Conservation (phyloP, 768 basidiomycete species). For the Scleroderma bovista region DNA sequence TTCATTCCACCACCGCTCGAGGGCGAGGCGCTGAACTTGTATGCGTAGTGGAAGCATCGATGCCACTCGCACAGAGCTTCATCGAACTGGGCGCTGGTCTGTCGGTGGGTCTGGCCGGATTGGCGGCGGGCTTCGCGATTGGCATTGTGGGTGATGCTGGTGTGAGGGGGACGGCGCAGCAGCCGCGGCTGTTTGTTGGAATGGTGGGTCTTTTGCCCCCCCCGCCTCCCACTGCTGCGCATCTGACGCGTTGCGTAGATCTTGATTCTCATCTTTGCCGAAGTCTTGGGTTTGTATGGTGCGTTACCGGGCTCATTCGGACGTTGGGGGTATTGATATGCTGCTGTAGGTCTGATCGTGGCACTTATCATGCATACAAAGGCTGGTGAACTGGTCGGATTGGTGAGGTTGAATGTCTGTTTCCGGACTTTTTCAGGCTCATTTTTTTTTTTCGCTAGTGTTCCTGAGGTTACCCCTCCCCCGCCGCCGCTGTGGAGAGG, state of each 20-base stretch:
- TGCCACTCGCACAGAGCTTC: slow-evolving; percentile 93
- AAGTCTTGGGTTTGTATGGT: slow-evolving; percentile 92
- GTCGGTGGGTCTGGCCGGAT: slow-evolving; percentile 87
- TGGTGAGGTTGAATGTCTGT: slow-evolving; percentile 8
- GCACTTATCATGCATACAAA: slow-evolving; percentile 94
- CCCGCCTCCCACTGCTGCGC: too few species aligned
- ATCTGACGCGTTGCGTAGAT: slow-evolving; percentile 46
- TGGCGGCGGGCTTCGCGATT: slow-evolving; percentile 95
- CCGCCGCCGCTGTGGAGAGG: too few species aligned
- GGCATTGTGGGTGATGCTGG: slow-evolving; percentile 99
- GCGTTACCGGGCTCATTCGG: slow-evolving; percentile 8
- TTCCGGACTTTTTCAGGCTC: neutral
- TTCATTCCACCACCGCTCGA: neutral
- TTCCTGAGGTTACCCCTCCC: slow-evolving; percentile 14
- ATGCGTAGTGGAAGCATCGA: slow-evolving; percentile 60
- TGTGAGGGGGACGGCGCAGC: slow-evolving; percentile 96
- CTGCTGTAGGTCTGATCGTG: slow-evolving; percentile 67
- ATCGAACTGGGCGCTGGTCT: slow-evolving; percentile 92
- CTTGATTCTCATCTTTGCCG: slow-evolving; percentile 96
- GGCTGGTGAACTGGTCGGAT: slow-evolving; percentile 28
- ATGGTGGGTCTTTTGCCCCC: slow-evolving; percentile 69
- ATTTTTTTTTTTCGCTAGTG: slow-evolving; percentile 19
- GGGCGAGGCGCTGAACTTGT: neutral
- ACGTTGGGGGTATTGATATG: neutral
- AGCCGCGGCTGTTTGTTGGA: slow-evolving; percentile 89